Evolutionary conservation across 192 early-diverging fungal genomes (phyloP), one percentile per base, ranked within the genome.

Genomic region (Funneliformis geosporum): DNA sequence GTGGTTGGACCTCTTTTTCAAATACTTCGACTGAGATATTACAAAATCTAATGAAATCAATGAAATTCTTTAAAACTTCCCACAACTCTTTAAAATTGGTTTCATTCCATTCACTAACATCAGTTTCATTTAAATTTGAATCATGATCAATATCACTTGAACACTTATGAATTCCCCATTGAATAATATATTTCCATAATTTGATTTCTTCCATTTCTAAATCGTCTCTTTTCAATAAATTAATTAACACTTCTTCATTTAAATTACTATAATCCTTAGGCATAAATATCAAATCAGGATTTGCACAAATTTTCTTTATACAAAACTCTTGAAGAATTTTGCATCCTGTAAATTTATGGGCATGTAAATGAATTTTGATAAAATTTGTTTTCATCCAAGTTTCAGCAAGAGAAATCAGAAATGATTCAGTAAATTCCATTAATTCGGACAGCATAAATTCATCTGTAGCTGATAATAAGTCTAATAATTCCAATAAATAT

Each of bases 171-270:
- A 67, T 38, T 6, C 65, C 64, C 65, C 25, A 67, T 11, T 39
- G 6, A 38, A 67, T 6, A 39, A 67, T 27, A 39, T 67, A 67
- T 67, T 66, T 67, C 65, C n/a, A 67, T 39, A 67, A 33, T 67
- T 67, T 27, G 12, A 67, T 27, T 23, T 67, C 65, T 33, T 67
- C 27, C 39, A 67, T 67, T 11, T 18, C 28, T 16, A 67, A 2
- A 23, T 67, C 25, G n/a, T 67, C 25, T 38, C 65, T 28, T 39
- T 39, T 28, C 39, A 67, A 67, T 14, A 67, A 16, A 5, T 28
- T 14, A 67, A 67, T 67, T 33, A 67, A 39, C 23, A 28, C 7
- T 8, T 66, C 64, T 66, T 23, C 64, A 33, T n/a, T 25, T 10
- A 67, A 27, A 55, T 55, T 18, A 55, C 14, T 16, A 55, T 18